Conservation (phyloP, 2,329 filamentous ascomycete genomes). For the Chaetomiaceae sp. region DNA sequence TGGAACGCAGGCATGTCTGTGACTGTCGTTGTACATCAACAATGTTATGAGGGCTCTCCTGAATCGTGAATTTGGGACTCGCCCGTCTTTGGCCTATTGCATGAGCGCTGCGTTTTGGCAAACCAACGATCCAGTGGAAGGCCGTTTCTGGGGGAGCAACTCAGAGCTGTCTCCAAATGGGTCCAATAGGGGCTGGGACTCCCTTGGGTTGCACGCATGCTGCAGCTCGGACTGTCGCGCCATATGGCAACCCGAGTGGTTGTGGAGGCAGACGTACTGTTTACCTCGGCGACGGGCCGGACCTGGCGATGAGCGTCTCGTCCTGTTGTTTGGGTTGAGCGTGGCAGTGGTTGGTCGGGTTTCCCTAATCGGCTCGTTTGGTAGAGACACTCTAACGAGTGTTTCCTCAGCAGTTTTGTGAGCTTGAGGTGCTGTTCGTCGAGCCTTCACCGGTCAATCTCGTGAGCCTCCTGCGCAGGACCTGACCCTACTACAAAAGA, state of each 20-base stretch:
- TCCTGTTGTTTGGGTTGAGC: neutral
- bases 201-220: slow-evolving; percentile 1
- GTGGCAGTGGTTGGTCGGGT: no score
- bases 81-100: neutral
- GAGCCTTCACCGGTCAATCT: no score
- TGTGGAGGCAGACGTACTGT: neutral
- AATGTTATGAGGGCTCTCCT: no score
- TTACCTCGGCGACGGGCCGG: no score
- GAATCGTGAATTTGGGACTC: neutral
- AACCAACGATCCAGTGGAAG: neutral
- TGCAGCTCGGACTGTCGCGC: neutral
- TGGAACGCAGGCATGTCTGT: no score
- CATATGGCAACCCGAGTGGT: neutral
- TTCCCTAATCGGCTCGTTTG: no score
- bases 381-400: neutral
- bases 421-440: no score
- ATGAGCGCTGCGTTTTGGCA: neutral
- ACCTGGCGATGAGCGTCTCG: neutral
- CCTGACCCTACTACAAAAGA: neutral
- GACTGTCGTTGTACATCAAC: no score
- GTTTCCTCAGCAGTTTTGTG: neutral
- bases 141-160: neutral
- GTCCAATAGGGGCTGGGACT: neutral
- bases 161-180: neutral
- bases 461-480: no score